A percentile compares a stretch with the other conserved stretches of the same genome.
These are phyloP conservation scores for Saxophila tyrrhenica DNA, from an alignment of 495 filamentous ascomycete species.

Conservation along the genomic window DNA sequence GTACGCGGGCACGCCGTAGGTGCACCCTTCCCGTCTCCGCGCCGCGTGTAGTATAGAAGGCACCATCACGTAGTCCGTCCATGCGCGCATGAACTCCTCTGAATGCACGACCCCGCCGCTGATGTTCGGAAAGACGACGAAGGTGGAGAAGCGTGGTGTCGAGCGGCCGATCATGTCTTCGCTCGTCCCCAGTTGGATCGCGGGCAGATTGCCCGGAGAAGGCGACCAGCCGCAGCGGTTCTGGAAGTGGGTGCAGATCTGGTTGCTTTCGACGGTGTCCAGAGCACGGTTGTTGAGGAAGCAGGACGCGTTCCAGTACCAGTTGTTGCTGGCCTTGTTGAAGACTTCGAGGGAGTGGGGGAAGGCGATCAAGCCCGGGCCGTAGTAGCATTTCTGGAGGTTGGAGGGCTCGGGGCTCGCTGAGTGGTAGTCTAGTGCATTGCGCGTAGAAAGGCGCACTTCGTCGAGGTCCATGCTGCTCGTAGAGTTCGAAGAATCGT, in stretches of 20 bases:
- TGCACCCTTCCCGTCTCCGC: background rate
- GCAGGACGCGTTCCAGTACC: background rate
- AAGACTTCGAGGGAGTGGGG: background rate
- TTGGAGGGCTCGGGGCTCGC: background rate
- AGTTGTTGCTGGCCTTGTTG: background rate
- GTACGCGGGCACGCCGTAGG: background rate
- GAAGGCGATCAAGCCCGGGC: background rate
- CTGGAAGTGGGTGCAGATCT: background rate
- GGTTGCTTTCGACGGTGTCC: background rate
- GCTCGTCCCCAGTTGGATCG: background rate
- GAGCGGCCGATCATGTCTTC: background rate
- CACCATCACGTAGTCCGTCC: background rate
- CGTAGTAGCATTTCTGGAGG: background rate
- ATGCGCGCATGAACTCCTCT: background rate
- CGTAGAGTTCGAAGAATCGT: background rate
- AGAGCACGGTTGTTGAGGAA: background rate
- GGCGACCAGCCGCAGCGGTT: background rate
- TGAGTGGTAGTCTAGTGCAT: background rate
- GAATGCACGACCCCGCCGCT: background rate
- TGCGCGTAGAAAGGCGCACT: background rate
- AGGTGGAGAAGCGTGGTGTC: background rate
- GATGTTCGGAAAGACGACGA: background rate
- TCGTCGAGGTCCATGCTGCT: background rate
- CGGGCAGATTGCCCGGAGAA: background rate
- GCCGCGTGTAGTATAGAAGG: background rate